These are phyloP conservation scores for Myriosclerotinia curreyana DNA, from an alignment of 2,329 filamentous ascomycete genomes.

Conservation along the genomic window DNA sequence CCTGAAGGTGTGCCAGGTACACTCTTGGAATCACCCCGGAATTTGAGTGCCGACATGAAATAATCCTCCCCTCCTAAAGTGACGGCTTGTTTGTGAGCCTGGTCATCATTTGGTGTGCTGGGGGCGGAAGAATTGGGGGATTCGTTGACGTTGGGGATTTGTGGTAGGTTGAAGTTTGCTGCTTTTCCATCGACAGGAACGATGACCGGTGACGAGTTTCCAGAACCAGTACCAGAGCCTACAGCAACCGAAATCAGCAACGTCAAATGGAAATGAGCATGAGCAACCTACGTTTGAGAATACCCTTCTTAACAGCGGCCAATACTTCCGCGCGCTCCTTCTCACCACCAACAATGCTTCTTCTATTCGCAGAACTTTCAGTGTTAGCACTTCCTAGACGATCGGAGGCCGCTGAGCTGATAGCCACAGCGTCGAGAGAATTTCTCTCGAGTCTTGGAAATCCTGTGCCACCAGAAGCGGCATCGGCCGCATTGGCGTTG, in stretches of 20 bases:
- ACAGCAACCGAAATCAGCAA: conserved; percentile 36
- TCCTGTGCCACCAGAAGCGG: conserved; percentile 68
- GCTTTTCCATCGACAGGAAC: conserved; percentile 56
- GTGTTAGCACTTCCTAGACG: conserved; percentile 56
- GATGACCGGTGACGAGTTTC: conserved; percentile 66
- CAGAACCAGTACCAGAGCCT: conserved; percentile 49
- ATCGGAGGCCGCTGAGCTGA: conserved; percentile 46
- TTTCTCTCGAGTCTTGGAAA: conserved; percentile 84
- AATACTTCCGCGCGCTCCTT: conserved; percentile 87
- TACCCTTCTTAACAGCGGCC: conserved; percentile 90
- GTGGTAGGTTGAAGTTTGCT: conserved; percentile 55
- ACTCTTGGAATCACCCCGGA: conserved; percentile 75
- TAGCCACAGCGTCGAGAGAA: conserved; percentile 65
- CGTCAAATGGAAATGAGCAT: not conserved
- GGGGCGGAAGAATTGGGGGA: conserved; percentile 83
- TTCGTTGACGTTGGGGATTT: conserved; percentile 62
- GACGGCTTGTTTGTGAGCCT: conserved; percentile 65
- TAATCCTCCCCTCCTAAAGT: conserved; percentile 79
- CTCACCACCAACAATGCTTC: conserved; percentile 89
- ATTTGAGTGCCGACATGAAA: conserved; percentile 73
- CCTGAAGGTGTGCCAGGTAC: conserved; percentile 74
- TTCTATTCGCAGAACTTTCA: conserved; percentile 63
- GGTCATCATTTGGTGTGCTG: conserved; percentile 81
- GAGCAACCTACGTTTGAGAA: conserved; percentile 73
- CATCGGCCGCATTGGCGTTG: conserved; percentile 64